Evolutionary conservation across 805 yeast species (phyloP), one percentile per base, ranked within the genome.

Genomic region (Monosporozyma yasuniensis): DNA sequence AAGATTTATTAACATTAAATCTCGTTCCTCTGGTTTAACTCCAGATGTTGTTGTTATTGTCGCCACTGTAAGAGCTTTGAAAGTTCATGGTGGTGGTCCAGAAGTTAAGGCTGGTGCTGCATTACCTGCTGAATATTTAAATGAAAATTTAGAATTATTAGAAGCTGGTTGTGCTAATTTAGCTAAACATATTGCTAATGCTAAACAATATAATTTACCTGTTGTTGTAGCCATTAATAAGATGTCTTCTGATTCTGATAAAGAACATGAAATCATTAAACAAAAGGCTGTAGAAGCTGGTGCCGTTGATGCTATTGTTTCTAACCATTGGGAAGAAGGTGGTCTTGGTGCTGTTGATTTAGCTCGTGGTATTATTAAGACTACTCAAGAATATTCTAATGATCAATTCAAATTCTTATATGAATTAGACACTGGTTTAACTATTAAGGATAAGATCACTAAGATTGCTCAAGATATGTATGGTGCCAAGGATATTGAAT

Each of bases 31-130:
- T 38, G 96, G 96, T 4, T 75, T 86, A 51, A 71, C 75, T 42
- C 98, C 98, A 38, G 95, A 90, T 65, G 85, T 85, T 39, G 91
- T 91, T 49, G 96, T 91, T 42, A 79, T 91, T 59, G 98, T 91
- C 51, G 96, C 97, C 38, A 91, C 98, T 32, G 93, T 91, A 3
- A 78, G 97, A 65, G 98, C 98, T n/a, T 79, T 91, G 69, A 91
- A 91, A 71, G 80, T 87, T 50, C 98, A 91, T 65, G 98, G 98
- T 54, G 98, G 97, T 55, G 98, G 95, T 46, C 89, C 97, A n/a
- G 96, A 87, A 60, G 97, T 91, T 54, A 87, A 87, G 64, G 96
- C 98, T n/a, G 98, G 97, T 52, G 84, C 80, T 58, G 77, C 88
- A 37, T 76, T 91, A 59, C 96, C 98, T 35, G 74, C 72, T 34